These are phyloP conservation scores for Paratrypanosoma confusum DNA, from an alignment of 208 protist species.

Conservation along the genomic window DNA sequence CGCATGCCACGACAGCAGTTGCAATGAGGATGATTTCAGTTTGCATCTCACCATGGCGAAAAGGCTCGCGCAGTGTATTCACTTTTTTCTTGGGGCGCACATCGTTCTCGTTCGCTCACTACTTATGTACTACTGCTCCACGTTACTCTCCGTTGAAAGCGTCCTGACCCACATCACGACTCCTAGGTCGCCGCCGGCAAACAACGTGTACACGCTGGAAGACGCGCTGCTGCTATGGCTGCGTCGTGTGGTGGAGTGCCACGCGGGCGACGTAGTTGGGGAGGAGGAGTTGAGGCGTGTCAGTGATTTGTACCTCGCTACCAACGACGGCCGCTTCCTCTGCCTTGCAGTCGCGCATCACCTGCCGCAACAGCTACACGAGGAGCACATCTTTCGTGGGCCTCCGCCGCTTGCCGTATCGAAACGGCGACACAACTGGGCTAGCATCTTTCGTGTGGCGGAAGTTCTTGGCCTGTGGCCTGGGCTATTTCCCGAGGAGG, in stretches of 20 bases:
- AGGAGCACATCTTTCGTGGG: constrained; percentile 1
- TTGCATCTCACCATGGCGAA: constrained; percentile 20
- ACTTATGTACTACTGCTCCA: constrained; percentile 36
- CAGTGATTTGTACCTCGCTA: constrained; percentile 32
- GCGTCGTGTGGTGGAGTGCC: constrained; percentile 4
- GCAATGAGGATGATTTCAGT: constrained; percentile 8
- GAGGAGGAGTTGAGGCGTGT: background rate
- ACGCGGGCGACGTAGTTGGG: constrained; percentile 3
- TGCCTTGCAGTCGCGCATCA: background rate
- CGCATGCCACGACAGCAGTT: constrained; percentile 4
- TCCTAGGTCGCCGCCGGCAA: background rate
- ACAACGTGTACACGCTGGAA: constrained; percentile 11
- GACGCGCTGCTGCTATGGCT: constrained; percentile 26
- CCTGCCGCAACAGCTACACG: too few species aligned
- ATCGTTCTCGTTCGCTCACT: constrained; percentile 41
- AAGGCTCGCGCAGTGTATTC: constrained; percentile 18
- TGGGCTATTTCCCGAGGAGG: constrained; percentile 37
- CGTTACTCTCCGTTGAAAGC: constrained; percentile 20
- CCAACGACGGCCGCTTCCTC: constrained; percentile 26
- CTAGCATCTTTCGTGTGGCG: constrained; percentile 4
- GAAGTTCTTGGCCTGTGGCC: constrained; percentile 32
- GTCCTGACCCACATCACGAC: constrained; percentile 27
- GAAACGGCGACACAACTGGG: constrained; percentile 14
- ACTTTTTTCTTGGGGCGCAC: constrained; percentile 55
- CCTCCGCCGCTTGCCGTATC: background rate